Percentiles rank a stretch among this genome's conserved stretches.
phyloP scores from a whole-genome alignment of 1,139 yeast genomes.

The Hyphopichia pseudoburtonii region DNA sequence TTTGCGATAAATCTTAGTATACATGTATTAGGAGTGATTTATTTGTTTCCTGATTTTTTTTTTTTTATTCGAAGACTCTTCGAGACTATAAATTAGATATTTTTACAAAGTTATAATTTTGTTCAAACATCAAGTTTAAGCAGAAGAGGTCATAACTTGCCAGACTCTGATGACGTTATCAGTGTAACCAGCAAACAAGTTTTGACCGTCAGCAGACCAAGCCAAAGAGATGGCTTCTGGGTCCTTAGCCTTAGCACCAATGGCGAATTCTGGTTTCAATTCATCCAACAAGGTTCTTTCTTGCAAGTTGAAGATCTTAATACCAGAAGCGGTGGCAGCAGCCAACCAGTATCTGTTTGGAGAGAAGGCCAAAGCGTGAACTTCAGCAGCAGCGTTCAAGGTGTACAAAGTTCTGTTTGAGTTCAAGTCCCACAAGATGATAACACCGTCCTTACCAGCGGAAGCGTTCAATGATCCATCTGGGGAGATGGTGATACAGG shows the following conservation, averaged over 20 bases:
- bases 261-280: slow-evolving; percentile 97
- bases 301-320: slow-evolving; percentile 98
- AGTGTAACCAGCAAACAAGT: slow-evolving; percentile 99
- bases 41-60: not conserved
- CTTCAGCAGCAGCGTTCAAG: slow-evolving; percentile 94
- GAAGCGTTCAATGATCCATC: slow-evolving; percentile 99
- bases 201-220: slow-evolving; percentile 99
- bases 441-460: slow-evolving; percentile 99
- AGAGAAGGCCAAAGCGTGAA: slow-evolving; percentile 98
- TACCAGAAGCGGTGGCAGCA: slow-evolving; percentile 98
- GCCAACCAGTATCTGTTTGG: slow-evolving; percentile 99
- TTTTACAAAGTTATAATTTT: not conserved
- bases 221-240: slow-evolving; percentile 98
- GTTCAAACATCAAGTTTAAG: slow-evolving; percentile 26
- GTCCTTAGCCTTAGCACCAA: slow-evolving; percentile 88
- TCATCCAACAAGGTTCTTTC: slow-evolving; percentile 95
- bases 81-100: not conserved
- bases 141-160: slow-evolving; percentile 97
- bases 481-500: slow-evolving; percentile 97
- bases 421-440: slow-evolving; percentile 98
- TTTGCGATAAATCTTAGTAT: slow-evolving; percentile 6
- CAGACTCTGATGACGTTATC: slow-evolving; percentile 99
- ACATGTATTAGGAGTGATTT: slow-evolving; percentile 7
- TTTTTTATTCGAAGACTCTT: slow-evolving; percentile 2
- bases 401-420: slow-evolving; percentile 89